Percentiles rank a stretch among this genome's conserved stretches.
These are phyloP conservation scores for Gossypium gossypioides DNA, from an alignment of 441 rosid species.

Conservation along the genomic window DNA sequence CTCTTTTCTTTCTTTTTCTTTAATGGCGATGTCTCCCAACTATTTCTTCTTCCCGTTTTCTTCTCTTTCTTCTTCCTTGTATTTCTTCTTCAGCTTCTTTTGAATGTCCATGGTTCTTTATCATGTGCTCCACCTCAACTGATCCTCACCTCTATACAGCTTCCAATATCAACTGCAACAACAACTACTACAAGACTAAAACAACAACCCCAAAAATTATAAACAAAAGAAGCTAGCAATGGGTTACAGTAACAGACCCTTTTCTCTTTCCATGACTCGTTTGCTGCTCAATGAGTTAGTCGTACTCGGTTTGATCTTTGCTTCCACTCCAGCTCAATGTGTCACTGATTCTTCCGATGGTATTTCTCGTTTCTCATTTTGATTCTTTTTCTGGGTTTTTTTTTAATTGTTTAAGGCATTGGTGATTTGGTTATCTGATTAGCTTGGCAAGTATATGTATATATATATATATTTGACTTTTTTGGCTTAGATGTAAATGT, in stretches of 20 bases:
- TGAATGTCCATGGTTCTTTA: conserved; percentile 7
- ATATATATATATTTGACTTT: conserved; percentile 8
- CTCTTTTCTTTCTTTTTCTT: conserved; percentile 27
- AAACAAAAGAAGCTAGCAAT: conserved; percentile 18
- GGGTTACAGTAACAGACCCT: conserved; percentile 26
- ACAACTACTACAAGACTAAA: not conserved
- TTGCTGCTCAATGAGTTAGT: conserved; percentile 19
- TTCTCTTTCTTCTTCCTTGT: conserved; percentile 9
- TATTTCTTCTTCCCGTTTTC: conserved; percentile 6
- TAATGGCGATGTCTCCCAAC: conserved; percentile 35
- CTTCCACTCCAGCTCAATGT: conserved; percentile 36
- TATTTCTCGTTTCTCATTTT: conserved; percentile 23
- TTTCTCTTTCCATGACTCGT: conserved; percentile 20
- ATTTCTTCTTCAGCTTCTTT: conserved; percentile 17
- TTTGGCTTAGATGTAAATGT: conserved; percentile 6
- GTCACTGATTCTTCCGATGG: conserved; percentile 77
- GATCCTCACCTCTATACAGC: conserved; percentile 15
- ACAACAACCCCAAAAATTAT: not conserved
- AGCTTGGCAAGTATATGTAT: conserved; percentile 10
- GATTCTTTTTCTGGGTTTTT: not conserved
- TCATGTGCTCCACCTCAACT: conserved; percentile 21
- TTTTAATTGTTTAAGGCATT: not conserved
- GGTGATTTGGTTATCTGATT: conserved; percentile 22
- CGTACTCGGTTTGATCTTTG: conserved; percentile 27
- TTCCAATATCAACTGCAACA: not conserved